Base-by-base conservation (phyloP, 345 rosid species). In the Populus euphratica region DNA sequence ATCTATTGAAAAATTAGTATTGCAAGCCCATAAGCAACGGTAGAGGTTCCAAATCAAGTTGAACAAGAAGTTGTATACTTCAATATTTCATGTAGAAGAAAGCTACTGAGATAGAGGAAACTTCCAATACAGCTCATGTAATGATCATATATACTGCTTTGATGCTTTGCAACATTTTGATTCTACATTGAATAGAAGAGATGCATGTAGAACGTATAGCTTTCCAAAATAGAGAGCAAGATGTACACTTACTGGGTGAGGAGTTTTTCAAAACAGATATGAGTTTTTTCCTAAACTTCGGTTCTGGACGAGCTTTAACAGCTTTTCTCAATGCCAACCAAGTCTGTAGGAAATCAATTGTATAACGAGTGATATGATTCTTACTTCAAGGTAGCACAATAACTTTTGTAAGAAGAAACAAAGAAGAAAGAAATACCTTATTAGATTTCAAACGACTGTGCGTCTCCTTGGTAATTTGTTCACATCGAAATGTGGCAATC, bases 401-500 rank as follows among this genome's bases (percentile, higher is more conserved):
- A 70, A 54, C 62, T 67, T 35, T 10, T 33, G 35, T 0, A 33
- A 33, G 35, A 33, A 33, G 35, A 33, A 33, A 33, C 35, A 3
- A 33, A 31, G 23, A 23, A 21, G 61, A 23, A 41, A 54, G 23
- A 50, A 59, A 50, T 2, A 85, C 87, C 81, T 81, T 70, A 74
- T 82, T 78, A 56, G 78, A 43, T 16, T 62, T 25, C 63, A 85
- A 77, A 31, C 2, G 7, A 31, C 47, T 43, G 43, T 76, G 73
- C 83, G 76, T 79, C 76, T 79, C 87, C 38, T 77, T 74, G 43
- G 73, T 77, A 76, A 85, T 81, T 65, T 85, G 83, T 71, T 81
- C 87, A 74, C 87, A 85, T 12, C 83, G 77, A 13, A 85, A 79
- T 47, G 86, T 75, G 9, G 84, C 83, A 72, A 84, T 80, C 86